A percentile compares a stretch with the other conserved stretches of the same genome.
These are phyloP conservation scores for Mycena chlorophos DNA, from an alignment of 768 basidiomycete genomes.

Conservation along the genomic window DNA sequence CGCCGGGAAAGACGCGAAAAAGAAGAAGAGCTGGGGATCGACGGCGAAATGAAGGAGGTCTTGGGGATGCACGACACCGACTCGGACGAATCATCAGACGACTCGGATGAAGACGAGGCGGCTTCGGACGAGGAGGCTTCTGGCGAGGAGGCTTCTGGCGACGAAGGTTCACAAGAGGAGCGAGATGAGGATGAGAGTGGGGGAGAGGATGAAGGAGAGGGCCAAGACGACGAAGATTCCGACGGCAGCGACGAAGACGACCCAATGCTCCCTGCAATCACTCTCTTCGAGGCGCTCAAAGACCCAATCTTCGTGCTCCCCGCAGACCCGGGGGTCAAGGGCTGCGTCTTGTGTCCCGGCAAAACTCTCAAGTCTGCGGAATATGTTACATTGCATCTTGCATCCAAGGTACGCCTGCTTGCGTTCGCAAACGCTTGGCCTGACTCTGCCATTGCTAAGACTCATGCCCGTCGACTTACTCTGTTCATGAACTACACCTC, in stretches of 20 bases:
- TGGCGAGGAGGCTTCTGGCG: constrained; percentile 16
- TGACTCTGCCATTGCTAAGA: constrained; percentile 38
- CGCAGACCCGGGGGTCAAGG: constrained; percentile 52
- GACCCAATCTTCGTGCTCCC: constrained; percentile 66
- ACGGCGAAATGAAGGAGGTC: constrained; percentile 62
- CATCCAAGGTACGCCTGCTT: constrained; percentile 60
- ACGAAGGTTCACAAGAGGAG: constrained; percentile 22
- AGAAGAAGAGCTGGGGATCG: constrained; percentile 64
- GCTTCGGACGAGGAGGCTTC: constrained; percentile 34
- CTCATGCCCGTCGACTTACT: constrained; percentile 60
- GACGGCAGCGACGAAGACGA: constrained; percentile 27
- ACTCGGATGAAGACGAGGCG: constrained; percentile 38
- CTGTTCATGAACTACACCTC: constrained; percentile 42
- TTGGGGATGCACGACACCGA: constrained; percentile 74
- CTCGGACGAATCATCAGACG: constrained; percentile 68
- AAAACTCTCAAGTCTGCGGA: constrained; percentile 63
- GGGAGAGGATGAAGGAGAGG: constrained; percentile 20
- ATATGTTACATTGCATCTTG: constrained; percentile 58
- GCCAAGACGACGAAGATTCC: constrained; percentile 21
- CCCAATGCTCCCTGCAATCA: constrained; percentile 45
- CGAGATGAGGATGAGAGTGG: no score
- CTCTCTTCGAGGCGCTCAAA: constrained; percentile 57
- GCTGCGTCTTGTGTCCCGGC: constrained; percentile 70
- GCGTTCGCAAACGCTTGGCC: constrained; percentile 14
- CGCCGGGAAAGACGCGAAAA: constrained; percentile 58